Base-by-base conservation (phyloP, 805 yeast species). In the Starmerella asiatica region DNA sequence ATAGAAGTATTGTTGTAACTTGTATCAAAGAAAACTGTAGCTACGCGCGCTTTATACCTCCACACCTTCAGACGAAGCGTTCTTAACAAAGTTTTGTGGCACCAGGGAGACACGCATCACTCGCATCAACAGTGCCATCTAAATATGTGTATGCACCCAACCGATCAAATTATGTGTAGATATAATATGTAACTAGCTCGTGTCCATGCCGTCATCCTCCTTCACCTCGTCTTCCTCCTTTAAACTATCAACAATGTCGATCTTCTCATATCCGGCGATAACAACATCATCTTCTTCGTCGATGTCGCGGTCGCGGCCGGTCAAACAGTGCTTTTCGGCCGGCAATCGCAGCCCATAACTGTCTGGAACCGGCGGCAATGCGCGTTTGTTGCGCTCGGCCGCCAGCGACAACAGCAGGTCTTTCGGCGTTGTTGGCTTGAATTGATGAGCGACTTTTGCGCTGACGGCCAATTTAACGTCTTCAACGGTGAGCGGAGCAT, bases 301-400 rank as follows among this genome's bases (percentile, higher is more conserved):
- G 31, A 72, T 50, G 39, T 73, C 77, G 78, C 86, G 81, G 46
- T 81, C 85, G 46, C 69, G 70, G 1, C 82, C 91, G 0, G 94
- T 85, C 39, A 86, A 64, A 62, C 97, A 86, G 62, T 84, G 86
- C 71, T 86, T 91, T 64, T 91, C 99, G 4, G 98, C 97, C 3
- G 99, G 99, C 37, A 93, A 66, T 48, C 96, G 73, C 29, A 91
- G 70, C 9, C 98, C 97, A 78, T 84, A 85, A 37, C 78, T 72
- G 12, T 91, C 86, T 59, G 86, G 77, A 12, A 91, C 86, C 4
- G 91, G 81, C 4, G 99, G 99, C 38, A 91, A 65, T 0, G 93
- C 76, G 56, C 82, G 78, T 52, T 83, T 78, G 60, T 91, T 91
- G 47, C 94, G 68, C 56, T 93, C 98, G 16, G 77, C 79, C 0